These are phyloP conservation scores for Beta corolliflora DNA, from an alignment of 179 eudicot genomes.

Conservation along the genomic window DNA sequence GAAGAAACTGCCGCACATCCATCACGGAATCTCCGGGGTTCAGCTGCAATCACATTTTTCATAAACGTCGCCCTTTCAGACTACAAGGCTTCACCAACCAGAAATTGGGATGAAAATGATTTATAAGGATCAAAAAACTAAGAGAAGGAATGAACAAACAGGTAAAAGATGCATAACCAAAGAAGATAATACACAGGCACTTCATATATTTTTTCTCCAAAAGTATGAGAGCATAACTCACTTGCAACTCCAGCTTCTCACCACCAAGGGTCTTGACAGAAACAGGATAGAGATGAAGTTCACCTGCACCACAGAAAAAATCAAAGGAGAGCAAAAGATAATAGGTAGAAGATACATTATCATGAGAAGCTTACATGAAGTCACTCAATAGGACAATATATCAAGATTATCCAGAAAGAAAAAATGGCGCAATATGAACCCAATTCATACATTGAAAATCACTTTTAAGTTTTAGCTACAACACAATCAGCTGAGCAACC, in stretches of 20 bases:
- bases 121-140: neutral
- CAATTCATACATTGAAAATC: neutral
- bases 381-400: too few relatives aligned
- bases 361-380: too few relatives aligned
- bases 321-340: neutral
- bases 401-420: too few relatives aligned
- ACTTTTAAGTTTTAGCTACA: too few relatives aligned
- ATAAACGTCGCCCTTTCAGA: neutral
- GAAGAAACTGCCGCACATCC: conserved; percentile 97
- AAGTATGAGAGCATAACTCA: conserved; percentile 35
- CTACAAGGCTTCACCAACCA: neutral
- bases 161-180: neutral
- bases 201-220: neutral
- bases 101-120: neutral
- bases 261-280: conserved; percentile 87
- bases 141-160: neutral
- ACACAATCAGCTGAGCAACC: neutral
- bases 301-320: conserved; percentile 50
- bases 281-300: conserved; percentile 80
- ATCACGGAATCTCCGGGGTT: conserved; percentile 97
- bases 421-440: too few relatives aligned
- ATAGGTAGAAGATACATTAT: too few relatives aligned
- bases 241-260: conserved; percentile 90
- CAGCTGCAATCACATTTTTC: conserved; percentile 48
- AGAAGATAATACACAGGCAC: neutral